phyloP scores from a whole-genome alignment of 2,329 filamentous ascomycete species.

The Hymenoscyphus albidus region DNA sequence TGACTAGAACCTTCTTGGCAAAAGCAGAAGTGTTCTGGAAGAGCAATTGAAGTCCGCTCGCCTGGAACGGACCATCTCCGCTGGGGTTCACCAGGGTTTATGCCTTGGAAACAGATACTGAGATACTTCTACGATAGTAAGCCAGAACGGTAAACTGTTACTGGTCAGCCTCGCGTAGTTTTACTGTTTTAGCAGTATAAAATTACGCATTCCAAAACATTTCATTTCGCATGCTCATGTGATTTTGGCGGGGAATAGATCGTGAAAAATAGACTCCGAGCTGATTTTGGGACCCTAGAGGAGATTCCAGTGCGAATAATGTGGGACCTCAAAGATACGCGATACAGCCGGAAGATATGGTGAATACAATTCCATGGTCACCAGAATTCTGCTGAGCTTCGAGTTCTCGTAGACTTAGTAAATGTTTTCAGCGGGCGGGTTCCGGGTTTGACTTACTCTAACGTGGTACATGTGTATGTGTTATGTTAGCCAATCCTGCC shows the following conservation, averaged over 20 bases:
- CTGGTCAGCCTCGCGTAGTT: background rate
- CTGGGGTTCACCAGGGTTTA: background rate
- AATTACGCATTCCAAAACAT: background rate
- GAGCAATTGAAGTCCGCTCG: background rate
- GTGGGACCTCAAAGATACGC: constrained; percentile 16
- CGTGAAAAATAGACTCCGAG: constrained; percentile 1
- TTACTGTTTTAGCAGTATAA: background rate
- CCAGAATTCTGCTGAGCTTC: background rate
- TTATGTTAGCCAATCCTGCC: background rate
- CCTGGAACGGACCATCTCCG: background rate
- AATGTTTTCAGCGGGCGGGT: background rate
- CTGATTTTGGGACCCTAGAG: constrained; percentile 7
- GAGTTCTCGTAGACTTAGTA: background rate
- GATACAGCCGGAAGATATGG: constrained; percentile 13
- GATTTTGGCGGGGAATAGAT: constrained; percentile 3
- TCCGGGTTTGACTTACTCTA: background rate
- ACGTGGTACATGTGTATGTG: background rate
- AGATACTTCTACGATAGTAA: background rate
- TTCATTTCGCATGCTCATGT: background rate
- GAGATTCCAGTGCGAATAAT: constrained; percentile 3
- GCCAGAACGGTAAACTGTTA: background rate
- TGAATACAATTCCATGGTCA: constrained; percentile 11
- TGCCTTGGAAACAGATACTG: background rate
- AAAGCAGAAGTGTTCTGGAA: constrained; percentile 22
- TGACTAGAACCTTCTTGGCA: background rate